Evolutionary conservation across 306 rosid species (phyloP), one percentile per base, ranked within the genome.

Genomic region (Cucumis hystrix): DNA sequence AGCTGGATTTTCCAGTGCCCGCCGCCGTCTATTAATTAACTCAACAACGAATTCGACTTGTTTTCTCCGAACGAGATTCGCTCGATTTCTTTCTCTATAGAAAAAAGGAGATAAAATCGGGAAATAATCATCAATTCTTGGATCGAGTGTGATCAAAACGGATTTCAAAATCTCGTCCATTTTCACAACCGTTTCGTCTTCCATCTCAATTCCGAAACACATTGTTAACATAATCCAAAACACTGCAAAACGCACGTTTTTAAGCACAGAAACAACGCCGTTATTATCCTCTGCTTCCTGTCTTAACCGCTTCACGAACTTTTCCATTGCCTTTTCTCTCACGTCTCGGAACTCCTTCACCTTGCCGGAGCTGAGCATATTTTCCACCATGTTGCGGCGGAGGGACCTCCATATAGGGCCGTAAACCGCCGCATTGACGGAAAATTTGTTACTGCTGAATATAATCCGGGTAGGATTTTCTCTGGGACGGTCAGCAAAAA

Each of bases 191-290:
- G 84, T 84, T 73, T 90, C 82, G 47, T 94, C 97, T 7, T 90
- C 96, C 95, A 94, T 86, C 52, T 94, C 96, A 2, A 94, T 60
- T 10, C 98, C 98, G 69, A 94, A 92, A 69, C 93, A 92, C 97
- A 94, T 94, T 0, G 89, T 83, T 1, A 94, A 59, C 0, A 94
- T 95, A 28, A 94, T 92, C 65, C 89, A 87, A 9, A 94, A 94
- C 14, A 86, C 85, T 0, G 97, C 95, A 33, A 90, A 92, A 21
- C 98, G 85, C 6, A 96, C 91, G 16, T 87, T 90, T 63, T 80
- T 92, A 9, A 86, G 74, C 1, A 94, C 97, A 78, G 56, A 83
- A 57, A 94, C 96, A 8, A 52, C 84, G 0, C 93, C 93, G 9
- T 80, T 49, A 7, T 90, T 84, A 12, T 78, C 84, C 78, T 90